Percentiles rank a stretch among this genome's conserved stretches.
Conservation (phyloP, 768 basidiomycete genomes). For the Lactifluus hygrophoroides region DNA sequence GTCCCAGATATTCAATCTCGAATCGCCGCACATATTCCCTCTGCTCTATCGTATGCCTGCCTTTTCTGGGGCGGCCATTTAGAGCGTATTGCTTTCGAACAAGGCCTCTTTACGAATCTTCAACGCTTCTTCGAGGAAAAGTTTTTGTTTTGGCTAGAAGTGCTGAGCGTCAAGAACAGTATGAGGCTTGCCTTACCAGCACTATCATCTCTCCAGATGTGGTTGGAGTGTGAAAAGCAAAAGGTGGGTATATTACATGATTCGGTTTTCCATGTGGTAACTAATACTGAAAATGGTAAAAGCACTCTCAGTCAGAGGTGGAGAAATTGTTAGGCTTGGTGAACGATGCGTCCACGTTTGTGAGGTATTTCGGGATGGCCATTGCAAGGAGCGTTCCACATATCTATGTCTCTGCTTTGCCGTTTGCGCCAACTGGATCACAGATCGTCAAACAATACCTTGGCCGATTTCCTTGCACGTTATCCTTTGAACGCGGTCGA, state of each 20-base stretch:
- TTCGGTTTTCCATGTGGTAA: background rate
- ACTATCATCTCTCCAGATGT: background rate
- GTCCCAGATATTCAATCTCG: background rate
- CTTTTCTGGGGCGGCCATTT: background rate
- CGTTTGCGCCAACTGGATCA: too few relatives aligned
- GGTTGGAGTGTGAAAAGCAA: background rate
- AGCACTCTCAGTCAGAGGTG: background rate
- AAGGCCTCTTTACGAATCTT: background rate
- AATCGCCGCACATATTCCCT: background rate
- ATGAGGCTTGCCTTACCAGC: background rate
- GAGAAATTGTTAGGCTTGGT: background rate
- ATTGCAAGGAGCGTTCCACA: background rate
- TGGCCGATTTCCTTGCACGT: background rate
- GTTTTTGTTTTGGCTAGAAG: background rate
- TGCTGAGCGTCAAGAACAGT: background rate
- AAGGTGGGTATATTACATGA: background rate
- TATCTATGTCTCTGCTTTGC: too few relatives aligned
- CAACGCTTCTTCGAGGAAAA: background rate
- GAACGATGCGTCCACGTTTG: background rate
- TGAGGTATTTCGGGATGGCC: background rate
- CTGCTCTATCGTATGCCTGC: background rate
- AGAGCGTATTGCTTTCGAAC: background rate
- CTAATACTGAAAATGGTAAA: background rate
- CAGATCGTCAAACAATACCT: background rate
- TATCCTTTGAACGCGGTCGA: background rate